phyloP scores from a whole-genome alignment of 2,329 filamentous ascomycete species.

The Onygenales sp. region DNA sequence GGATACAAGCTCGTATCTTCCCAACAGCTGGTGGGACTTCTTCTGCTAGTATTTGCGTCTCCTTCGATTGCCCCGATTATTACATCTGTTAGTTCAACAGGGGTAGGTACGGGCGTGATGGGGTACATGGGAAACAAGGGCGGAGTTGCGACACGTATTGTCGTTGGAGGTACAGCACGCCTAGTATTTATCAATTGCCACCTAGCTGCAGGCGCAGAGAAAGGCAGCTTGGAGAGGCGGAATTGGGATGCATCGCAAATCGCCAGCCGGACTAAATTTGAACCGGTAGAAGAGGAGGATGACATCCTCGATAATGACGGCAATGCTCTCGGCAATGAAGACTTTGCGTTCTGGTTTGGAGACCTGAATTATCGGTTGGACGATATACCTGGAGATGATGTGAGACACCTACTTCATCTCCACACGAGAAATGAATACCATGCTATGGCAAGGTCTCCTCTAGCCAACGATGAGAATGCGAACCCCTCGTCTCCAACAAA shows the following conservation, averaged over 20 bases:
- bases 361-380: conserved; percentile 92
- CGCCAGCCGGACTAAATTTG: conserved; percentile 63
- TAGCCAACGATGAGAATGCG: conserved; percentile 8
- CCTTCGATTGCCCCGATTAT: conserved; percentile 64
- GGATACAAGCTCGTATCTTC: conserved; percentile 70
- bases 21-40: conserved; percentile 76
- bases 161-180: conserved; percentile 82
- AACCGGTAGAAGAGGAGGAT: conserved; percentile 60
- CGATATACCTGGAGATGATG: conserved; percentile 80
- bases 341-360: conserved; percentile 93
- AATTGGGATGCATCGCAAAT: conserved; percentile 88
- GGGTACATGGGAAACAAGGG: conserved; percentile 97
- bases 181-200: conserved; percentile 89
- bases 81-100: conserved; percentile 70
- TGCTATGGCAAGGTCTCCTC: conserved; percentile 9
- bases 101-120: conserved; percentile 79
- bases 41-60: conserved; percentile 78
- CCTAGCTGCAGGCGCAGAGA: conserved; percentile 76
- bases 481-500: background rate
- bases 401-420: conserved; percentile 70
- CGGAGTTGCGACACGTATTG: conserved; percentile 67
- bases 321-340: conserved; percentile 73
- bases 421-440: conserved; percentile 38
- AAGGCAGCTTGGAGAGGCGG: conserved; percentile 65
- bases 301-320: conserved; percentile 45